Conservation (phyloP, 1,284 basidiomycete species). For the Melampsora americana region DNA sequence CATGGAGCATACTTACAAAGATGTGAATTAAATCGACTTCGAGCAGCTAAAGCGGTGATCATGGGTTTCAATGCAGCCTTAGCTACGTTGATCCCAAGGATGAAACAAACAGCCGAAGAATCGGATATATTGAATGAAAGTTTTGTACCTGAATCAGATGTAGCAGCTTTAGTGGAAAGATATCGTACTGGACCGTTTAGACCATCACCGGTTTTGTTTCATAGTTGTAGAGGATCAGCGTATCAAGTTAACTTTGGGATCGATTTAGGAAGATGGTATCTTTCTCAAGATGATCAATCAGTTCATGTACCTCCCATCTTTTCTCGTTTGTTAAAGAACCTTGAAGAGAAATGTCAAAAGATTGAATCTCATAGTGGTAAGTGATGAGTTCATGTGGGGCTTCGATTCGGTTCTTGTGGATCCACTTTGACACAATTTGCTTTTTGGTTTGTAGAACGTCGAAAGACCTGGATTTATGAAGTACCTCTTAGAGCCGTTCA, state of each 20-base stretch:
- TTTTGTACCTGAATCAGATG: constrained; percentile 30
- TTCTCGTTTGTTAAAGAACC: constrained; percentile 1
- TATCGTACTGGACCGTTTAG: constrained; percentile 37
- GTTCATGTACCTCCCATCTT: constrained; percentile 16
- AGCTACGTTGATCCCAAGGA: constrained; percentile 25
- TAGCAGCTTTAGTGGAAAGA: constrained; percentile 25
- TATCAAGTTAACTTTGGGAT: constrained; percentile 34
- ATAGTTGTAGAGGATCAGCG: constrained; percentile 6
- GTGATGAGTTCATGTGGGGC: too few species aligned
- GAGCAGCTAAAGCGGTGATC: constrained; percentile 42
- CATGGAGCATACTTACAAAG: constrained; percentile 27
- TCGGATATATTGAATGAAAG: constrained; percentile 27
- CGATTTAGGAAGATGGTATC: constrained; percentile 35
- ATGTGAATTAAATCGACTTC: constrained; percentile 32
- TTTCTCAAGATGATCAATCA: constrained; percentile 20
- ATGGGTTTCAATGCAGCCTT: constrained; percentile 42
- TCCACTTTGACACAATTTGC: too few species aligned
- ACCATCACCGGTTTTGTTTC: constrained; percentile 23
- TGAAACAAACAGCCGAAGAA: constrained; percentile 20
- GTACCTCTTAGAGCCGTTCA: constrained; percentile 33
- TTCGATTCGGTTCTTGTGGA: too few species aligned
- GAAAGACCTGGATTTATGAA: constrained; percentile 40
- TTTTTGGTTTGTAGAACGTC: constrained; percentile 23
- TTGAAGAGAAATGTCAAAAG: constrained; percentile 17
- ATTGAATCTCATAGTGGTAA: constrained; percentile 25